Conservation (phyloP, 306 rosid genomes). For the Trifolium subterraneum region DNA sequence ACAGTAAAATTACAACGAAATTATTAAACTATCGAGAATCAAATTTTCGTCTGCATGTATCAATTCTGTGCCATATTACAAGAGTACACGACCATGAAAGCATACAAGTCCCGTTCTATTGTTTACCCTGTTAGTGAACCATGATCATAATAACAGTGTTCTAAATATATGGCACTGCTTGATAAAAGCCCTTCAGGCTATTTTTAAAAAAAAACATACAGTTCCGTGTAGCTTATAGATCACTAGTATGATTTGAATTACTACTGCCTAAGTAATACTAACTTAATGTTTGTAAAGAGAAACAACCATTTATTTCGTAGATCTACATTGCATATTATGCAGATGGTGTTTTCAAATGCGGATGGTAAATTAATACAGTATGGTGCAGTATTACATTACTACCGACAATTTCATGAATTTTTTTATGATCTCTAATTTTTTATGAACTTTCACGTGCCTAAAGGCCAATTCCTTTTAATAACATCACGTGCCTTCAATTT, state of each 20-base stretch:
- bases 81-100: conserved; percentile 6
- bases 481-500: too few relatives aligned
- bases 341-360: conserved; percentile 7
- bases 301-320: neutral
- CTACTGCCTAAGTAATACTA: neutral
- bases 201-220: neutral
- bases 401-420: too few relatives aligned
- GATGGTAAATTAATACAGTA: neutral
- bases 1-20: neutral
- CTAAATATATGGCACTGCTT: neutral
- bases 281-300: neutral
- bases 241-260: neutral
- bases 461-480: too few relatives aligned
- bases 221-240: neutral
- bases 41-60: neutral
- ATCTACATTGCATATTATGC: too few relatives aligned
- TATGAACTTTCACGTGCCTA: too few relatives aligned
- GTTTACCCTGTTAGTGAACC: neutral
- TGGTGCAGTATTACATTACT: neutral
- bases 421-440: too few relatives aligned
- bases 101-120: neutral
- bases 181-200: neutral
- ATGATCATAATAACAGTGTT: neutral
- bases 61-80: neutral
- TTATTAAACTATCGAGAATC: neutral